Base-by-base conservation (phyloP, 192 early-diverging fungal species). In the Entrophospora sp. region DNA sequence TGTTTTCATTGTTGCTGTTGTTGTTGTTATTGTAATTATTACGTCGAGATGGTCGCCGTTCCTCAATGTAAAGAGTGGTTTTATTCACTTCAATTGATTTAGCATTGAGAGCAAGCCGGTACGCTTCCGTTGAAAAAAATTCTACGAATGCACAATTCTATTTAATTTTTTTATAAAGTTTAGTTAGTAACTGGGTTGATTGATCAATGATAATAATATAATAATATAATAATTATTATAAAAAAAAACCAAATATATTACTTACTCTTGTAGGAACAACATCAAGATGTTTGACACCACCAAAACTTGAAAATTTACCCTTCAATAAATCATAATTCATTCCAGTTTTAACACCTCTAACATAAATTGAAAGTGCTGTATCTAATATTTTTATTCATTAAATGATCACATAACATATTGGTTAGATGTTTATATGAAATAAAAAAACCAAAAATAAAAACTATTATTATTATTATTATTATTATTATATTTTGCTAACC, bases 261-360 rank as follows among this genome's bases (percentile, higher is more conserved):
- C 57, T 65, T 66, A 79, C 79, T 76, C 85, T 85, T 32, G 75
- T 44, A 20, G 70, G 40, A 38, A 69, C 62, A 38, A 83, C 77
- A 34, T 89, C 87, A 28, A 93, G 80, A 49, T 81, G 68, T 24
- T 66, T 71, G n/a, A 90, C 74, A 2, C 58, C 53, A 2, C 89
- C 89, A 69, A 85, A 77, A 27, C 68, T 72, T 18, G 65, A 42
- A 66, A 87, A 88, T 0, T 73, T 75, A 8, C 75, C 75, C 37
- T 73, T 75, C 65, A 92, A 67, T 20, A 72, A 69, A 3, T 74
- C 69, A 16, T 78, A 69, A 16, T 81, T 69, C 36, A 84, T 71
- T 28, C 66, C 75, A 25, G 81, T 77, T 7, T 69, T 75, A 24
- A 88, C 72, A 66, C 79, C 80, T 71, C 81, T 81, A 53, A 88